Evolutionary conservation across 2,329 filamentous ascomycete species (phyloP).

Genomic region (Pyrenophora seminiperda): DNA sequence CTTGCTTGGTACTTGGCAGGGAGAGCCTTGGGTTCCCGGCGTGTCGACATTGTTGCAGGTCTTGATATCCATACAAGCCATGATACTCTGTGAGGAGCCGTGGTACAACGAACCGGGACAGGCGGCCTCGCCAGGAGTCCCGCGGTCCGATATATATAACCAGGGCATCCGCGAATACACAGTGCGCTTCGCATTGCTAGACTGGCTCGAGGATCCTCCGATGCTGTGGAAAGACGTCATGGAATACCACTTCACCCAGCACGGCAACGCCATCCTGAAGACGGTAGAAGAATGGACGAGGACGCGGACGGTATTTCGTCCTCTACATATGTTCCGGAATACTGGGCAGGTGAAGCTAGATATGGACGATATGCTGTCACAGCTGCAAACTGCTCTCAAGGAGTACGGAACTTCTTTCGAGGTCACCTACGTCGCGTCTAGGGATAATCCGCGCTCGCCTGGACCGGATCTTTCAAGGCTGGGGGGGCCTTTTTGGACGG

Average conservation of each 20-base stretch:
- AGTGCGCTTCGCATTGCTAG: constrained; percentile 40
- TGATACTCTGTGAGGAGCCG: constrained; percentile 62
- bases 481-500: no score
- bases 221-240: constrained; percentile 34
- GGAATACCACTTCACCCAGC: constrained; percentile 32
- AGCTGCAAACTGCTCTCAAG: constrained; percentile 9
- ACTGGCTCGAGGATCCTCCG: constrained; percentile 35
- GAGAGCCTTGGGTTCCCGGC: constrained; percentile 53
- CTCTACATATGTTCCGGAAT: no score
- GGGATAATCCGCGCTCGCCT: no score
- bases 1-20: constrained; percentile 49
- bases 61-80: constrained; percentile 62
- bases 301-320: not conserved
- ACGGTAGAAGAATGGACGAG: constrained; percentile 29
- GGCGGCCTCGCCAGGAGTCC: constrained; percentile 19
- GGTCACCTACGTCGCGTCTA: not conserved
- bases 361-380: constrained; percentile 6
- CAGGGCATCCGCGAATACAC: constrained; percentile 31
- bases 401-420: constrained; percentile 5
- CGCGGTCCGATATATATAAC: constrained; percentile 39
- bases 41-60: constrained; percentile 59
- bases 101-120: constrained; percentile 61
- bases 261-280: constrained; percentile 30
- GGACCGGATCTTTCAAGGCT: no score
- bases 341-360: no score